phyloP scores from a whole-genome alignment of 306 rosid genomes.

The Medicago truncatula region DNA sequence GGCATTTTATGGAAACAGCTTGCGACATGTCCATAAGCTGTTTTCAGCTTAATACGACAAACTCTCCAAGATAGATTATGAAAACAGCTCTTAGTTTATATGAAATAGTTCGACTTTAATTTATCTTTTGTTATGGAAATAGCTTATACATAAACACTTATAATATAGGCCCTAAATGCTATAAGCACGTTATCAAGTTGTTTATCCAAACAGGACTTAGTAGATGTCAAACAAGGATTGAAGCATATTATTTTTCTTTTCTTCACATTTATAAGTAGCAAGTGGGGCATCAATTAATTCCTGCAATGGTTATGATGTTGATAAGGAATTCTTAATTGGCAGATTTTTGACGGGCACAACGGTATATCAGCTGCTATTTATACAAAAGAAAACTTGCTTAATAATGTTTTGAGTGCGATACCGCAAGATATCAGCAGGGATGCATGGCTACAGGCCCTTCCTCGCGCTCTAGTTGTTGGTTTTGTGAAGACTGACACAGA shows the following conservation, averaged over 20 bases:
- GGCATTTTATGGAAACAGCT: not conserved
- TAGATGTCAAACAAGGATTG: conserved; percentile 34
- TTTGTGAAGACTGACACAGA: conserved; percentile 98
- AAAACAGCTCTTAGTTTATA: not conserved
- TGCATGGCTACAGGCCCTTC: conserved; percentile 95
- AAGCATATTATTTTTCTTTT: conserved; percentile 37
- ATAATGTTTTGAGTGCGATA: conserved; percentile 87
- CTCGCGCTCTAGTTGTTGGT: conserved; percentile 96
- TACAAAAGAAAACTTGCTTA: conserved; percentile 79
- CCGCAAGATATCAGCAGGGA: conserved; percentile 91
- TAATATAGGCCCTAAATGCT: too few species aligned
- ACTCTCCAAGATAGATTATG: not conserved
- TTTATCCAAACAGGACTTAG: not conserved
- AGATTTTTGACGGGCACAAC: conserved; percentile 98
- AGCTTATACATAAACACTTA: not conserved
- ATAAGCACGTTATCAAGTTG: not conserved
- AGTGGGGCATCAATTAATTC: conserved; percentile 36
- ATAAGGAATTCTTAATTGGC: conserved; percentile 52
- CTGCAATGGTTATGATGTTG: conserved; percentile 47
- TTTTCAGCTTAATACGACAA: not conserved
- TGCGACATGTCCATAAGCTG: not conserved
- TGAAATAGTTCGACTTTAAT: not conserved
- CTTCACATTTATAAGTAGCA: conserved; percentile 44
- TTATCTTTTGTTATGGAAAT: not conserved
- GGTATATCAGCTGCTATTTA: conserved; percentile 97